Evolutionary conservation across 345 rosid species (phyloP), one percentile per base, ranked within the genome.

Genomic region (Rubroshorea leprosula): DNA sequence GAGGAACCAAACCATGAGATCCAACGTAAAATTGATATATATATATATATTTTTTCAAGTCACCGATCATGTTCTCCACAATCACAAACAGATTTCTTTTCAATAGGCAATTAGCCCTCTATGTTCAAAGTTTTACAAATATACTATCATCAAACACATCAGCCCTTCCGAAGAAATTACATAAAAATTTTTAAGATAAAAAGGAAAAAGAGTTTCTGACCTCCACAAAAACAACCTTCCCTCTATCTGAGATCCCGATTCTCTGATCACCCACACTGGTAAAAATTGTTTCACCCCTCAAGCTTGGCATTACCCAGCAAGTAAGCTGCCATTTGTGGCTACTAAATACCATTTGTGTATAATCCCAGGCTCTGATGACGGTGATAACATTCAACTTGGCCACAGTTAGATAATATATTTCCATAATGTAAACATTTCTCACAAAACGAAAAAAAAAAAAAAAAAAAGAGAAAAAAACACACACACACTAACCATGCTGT

Each of bases 31-130:
- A n/a, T n/a, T n/a, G n/a, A n/a, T n/a, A n/a, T n/a, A n/a, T n/a
- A n/a, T n/a, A n/a, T n/a, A n/a, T n/a, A n/a, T n/a, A n/a, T n/a
- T n/a, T n/a, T n/a, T n/a, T n/a, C n/a, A n/a, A n/a, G n/a, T n/a
- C n/a, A n/a, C n/a, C n/a, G n/a, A n/a, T n/a, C n/a, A n/a, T 54
- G 23, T 54, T 56, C 65, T 54, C 72, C 65, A 57, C 72, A 66
- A 49, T 65, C 58, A 47, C 49, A 71, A 56, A 56, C 48, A 60
- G 58, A 49, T 53, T 58, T 54, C 59, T 54, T 53, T 60, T 57
- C 44, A 51, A 52, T 19, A 60, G 74, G 68, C 68, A 60, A 57
- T 57, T 63, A 23, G 47, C 77, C 68, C 71, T 22, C 47, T 50
- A 38, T 60, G 43, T 54, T 51, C 51, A 38, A 50, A 57, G 49